Evolutionary conservation across 2,329 filamentous ascomycete genomes (phyloP), one percentile per base, ranked within the genome.

Genomic region (Trichophyton verrucosum): DNA sequence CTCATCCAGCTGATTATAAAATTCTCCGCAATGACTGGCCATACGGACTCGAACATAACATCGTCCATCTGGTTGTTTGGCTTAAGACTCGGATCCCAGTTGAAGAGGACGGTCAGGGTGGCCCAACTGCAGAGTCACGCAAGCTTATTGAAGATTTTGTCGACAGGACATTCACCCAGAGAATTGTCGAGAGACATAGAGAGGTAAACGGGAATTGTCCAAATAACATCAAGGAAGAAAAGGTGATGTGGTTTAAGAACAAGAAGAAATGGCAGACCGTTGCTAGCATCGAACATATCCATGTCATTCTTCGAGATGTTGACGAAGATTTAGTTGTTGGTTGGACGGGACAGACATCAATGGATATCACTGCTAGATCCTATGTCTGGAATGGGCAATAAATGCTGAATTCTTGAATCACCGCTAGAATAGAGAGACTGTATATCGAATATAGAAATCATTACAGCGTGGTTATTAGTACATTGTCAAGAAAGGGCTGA

Each of bases 1-100:
- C 53, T 55, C 75, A 83, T 65, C 64, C 73, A 8, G 67, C 69
- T 38, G 83, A 86, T 70, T 85, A 79, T 70, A 76, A 73, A 61
- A 80, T 85, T 60, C 73, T 85, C 55, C 73, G 74, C 49, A 86
- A 86, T 66, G 83, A 86, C 69, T 56, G 53, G 53, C 53, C 53
- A 13, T 56, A 56, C 3, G 53, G 53, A 9, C 53, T 56, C 15
- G 27, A 30, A 6, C 27, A 15, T 27, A 56, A 56, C 15, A 56
- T 56, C 13, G 53, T 56, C 8, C 53, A 56, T 8, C 53, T 56
- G 15, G 53, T 56, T 15, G 53, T 56, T n/a, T 56, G 53, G 53
- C n/a, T 56, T 3, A 56, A 56, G 27, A 56, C 27, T 20, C 9
- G 53, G n/a, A 56, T 56, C 15, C 53, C 24, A 11, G 53, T 56